phyloP scores from a whole-genome alignment of 352 stramenopile species.

The Globisporangium mamillatum region DNA sequence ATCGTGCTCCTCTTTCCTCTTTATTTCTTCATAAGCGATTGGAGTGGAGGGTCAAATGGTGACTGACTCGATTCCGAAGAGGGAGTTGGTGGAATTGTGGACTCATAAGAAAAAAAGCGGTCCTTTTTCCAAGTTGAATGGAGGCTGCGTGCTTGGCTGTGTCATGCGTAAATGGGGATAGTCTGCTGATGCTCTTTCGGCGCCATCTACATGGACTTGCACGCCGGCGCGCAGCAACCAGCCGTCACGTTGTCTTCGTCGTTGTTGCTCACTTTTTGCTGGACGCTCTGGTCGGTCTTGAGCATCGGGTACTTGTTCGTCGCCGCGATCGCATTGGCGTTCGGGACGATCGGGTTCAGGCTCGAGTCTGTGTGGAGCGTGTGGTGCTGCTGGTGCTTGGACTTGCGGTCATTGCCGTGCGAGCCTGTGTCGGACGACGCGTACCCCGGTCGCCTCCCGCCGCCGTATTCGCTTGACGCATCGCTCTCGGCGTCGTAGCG shows the following conservation, averaged over 20 bases:
- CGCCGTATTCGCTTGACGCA: conserved; percentile 73
- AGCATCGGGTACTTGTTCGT: conserved; percentile 70
- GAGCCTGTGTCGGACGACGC: conserved; percentile 68
- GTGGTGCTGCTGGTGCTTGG: conserved; percentile 27
- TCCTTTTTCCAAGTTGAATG: neutral
- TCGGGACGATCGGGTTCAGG: conserved; percentile 66
- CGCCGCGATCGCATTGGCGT: conserved; percentile 59
- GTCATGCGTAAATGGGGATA: neutral
- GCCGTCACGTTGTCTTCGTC: conserved; percentile 36
- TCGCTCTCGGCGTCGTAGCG: conserved; percentile 82
- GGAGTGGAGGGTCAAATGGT: neutral
- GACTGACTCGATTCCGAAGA: neutral
- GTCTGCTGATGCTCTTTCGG: neutral
- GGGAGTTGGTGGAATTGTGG: neutral
- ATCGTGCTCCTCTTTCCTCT: neutral
- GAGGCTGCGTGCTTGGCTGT: neutral
- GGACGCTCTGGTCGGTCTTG: conserved; percentile 69
- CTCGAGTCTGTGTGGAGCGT: conserved; percentile 53
- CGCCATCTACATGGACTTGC: conserved; percentile 53
- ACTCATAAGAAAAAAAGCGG: neutral
- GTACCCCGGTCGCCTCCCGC: conserved; percentile 43
- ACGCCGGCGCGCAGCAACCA: conserved; percentile 58
- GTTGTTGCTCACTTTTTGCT: conserved; percentile 27
- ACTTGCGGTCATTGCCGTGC: conserved; percentile 33
- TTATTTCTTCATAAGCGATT: neutral